phyloP scores from a whole-genome alignment of 2,329 filamentous ascomycete species.

The Fusarium sp. region DNA sequence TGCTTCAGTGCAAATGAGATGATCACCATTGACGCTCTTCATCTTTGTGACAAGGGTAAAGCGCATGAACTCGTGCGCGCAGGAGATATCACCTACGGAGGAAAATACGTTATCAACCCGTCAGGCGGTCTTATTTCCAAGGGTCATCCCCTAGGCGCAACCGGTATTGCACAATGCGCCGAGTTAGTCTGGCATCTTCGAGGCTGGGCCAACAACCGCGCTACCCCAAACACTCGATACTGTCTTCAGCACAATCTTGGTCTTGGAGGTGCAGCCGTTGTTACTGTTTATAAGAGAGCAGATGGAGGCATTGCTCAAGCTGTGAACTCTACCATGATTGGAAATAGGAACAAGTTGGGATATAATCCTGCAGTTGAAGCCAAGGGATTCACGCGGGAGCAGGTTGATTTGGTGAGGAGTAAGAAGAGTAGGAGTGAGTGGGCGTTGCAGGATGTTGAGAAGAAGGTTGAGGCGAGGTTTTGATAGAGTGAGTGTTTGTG shows the following conservation, averaged over 20 bases:
- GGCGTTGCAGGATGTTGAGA: conserved; percentile 76
- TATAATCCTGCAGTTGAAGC: conserved; percentile 95
- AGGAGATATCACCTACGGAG: conserved; percentile 93
- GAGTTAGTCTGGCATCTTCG: conserved; percentile 96
- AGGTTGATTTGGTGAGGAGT: conserved; percentile 79
- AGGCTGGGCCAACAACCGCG: conserved; percentile 94
- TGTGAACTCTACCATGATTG: conserved; percentile 74
- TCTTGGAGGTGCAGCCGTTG: conserved; percentile 89
- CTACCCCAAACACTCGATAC: conserved; percentile 74
- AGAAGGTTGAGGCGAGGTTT: conserved; percentile 57
- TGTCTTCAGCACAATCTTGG: conserved; percentile 95
- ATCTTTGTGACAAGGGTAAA: conserved; percentile 81
- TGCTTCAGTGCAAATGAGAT: conserved; percentile 98
- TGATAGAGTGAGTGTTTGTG: conserved; percentile 12
- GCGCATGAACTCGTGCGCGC: conserved; percentile 90
- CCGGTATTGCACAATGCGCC: conserved; percentile 94
- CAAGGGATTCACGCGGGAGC: conserved; percentile 84
- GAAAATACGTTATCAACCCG: conserved; percentile 87
- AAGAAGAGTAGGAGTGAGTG: conserved; percentile 74
- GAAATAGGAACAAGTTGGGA: conserved; percentile 75
- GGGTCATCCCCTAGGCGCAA: conserved; percentile 93
- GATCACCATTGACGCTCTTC: conserved; percentile 88
- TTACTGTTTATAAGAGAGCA: conserved; percentile 87
- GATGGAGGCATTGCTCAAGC: conserved; percentile 76
- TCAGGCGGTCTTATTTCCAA: conserved; percentile 96